phyloP scores from a whole-genome alignment of 2,329 filamentous ascomycete genomes.

The Parascedosporium putredinis region DNA sequence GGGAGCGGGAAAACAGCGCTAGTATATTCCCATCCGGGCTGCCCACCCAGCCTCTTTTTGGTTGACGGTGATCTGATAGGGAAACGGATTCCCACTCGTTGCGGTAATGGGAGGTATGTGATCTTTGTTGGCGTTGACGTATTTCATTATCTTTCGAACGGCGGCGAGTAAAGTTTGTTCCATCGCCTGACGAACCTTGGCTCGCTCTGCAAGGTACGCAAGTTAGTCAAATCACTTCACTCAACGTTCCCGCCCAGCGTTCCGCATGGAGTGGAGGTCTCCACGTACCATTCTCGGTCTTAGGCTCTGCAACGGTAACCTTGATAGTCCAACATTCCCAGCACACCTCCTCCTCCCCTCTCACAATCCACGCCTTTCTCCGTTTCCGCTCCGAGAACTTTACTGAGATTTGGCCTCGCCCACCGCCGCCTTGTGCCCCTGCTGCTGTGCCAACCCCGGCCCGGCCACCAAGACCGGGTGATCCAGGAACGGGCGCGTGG shows the following conservation, averaged over 20 bases:
- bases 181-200: constrained; percentile 84
- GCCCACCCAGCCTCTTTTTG: constrained; percentile 73
- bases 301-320: constrained; percentile 82
- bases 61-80: constrained; percentile 85
- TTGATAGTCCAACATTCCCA: constrained; percentile 96
- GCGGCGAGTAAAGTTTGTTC: constrained; percentile 80
- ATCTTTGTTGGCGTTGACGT: constrained; percentile 81
- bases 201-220: constrained; percentile 47
- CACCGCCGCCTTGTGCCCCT: constrained; percentile 33
- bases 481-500: constrained; percentile 8
- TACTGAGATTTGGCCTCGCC: constrained; percentile 69
- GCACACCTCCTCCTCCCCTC: constrained; percentile 81
- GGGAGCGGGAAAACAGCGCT: constrained; percentile 11
- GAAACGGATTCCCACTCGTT: constrained; percentile 87
- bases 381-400: constrained; percentile 93
- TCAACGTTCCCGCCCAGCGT: too few relatives aligned
- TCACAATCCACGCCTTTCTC: constrained; percentile 69
- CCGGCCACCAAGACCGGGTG: constrained; percentile 6
- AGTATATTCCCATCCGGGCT: constrained; percentile 67
- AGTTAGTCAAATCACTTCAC: not conserved
- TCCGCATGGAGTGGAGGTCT: too few relatives aligned
- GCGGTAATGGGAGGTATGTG: constrained; percentile 97
- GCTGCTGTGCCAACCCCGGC: constrained; percentile 5
- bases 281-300: constrained; percentile 71
- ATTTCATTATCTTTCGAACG: constrained; percentile 79